Conservation (phyloP, 768 basidiomycete species). For the Lentinula raphanica region DNA sequence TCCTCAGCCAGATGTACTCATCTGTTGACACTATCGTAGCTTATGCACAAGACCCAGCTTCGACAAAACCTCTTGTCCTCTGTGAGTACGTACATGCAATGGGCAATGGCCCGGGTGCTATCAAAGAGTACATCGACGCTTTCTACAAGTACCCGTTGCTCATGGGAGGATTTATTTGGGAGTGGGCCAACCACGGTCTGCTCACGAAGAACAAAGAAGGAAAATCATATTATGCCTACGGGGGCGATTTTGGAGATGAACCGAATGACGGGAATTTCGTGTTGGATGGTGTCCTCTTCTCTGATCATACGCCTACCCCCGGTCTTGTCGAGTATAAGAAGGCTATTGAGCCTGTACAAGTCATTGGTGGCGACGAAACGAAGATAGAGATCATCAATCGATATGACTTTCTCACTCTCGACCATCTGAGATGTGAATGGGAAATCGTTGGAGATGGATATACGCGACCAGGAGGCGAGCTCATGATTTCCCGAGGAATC, state of each 20-base stretch:
- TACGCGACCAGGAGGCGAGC: background rate
- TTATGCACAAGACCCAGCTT: conserved; percentile 4
- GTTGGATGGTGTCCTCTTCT: conserved; percentile 8
- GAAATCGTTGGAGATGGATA: background rate
- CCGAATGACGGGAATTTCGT: conserved; percentile 11
- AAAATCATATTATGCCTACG: conserved; percentile 9
- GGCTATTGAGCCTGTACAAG: conserved; percentile 8
- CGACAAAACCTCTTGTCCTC: conserved; percentile 7
- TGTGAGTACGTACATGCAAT: conserved; percentile 11
- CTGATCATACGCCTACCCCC: conserved; percentile 7
- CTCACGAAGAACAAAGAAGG: background rate
- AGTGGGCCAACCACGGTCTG: conserved; percentile 10
- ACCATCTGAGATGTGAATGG: conserved; percentile 6
- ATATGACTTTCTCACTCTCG: conserved; percentile 9
- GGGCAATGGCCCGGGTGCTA: conserved; percentile 11
- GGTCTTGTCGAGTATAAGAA: conserved; percentile 10
- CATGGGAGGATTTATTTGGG: conserved; percentile 11
- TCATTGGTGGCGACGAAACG: conserved; percentile 1
- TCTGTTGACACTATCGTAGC: conserved; percentile 5
- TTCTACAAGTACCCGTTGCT: conserved; percentile 9
- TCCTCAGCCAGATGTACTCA: conserved; percentile 8
- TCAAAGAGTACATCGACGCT: conserved; percentile 10
- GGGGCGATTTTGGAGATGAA: conserved; percentile 9
- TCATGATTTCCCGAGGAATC: conserved; percentile 5
- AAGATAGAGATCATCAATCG: conserved; percentile 8